Evolutionary conservation across 352 stramenopile species (phyloP).

Genomic region (Pythium volutum): DNA sequence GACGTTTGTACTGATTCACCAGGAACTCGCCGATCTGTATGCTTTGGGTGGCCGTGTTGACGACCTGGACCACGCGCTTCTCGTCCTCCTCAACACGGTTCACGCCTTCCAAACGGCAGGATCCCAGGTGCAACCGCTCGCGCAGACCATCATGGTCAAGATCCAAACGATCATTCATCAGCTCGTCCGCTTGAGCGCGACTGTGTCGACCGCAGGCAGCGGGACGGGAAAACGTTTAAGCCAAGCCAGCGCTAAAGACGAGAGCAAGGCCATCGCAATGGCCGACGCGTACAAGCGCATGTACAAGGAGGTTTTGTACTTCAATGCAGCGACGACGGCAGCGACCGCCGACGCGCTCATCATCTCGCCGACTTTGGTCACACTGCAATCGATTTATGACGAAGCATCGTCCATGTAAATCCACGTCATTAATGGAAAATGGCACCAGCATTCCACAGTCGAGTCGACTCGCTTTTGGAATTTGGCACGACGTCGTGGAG

Average conservation of each 20-base stretch:
- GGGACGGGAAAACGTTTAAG: background rate
- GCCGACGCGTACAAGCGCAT: conserved; percentile 80
- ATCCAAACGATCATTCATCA: conserved; percentile 60
- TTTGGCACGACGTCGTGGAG: no score
- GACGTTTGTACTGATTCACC: conserved; percentile 82
- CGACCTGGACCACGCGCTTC: conserved; percentile 74
- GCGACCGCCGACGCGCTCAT: conserved; percentile 9
- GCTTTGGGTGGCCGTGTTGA: conserved; percentile 57
- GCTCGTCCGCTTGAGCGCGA: conserved; percentile 49
- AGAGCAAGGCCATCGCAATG: conserved; percentile 30
- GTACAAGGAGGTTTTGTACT: conserved; percentile 86
- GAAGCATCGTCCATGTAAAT: background rate
- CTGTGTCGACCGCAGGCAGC: background rate
- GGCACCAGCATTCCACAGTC: background rate
- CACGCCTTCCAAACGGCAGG: conserved; percentile 46
- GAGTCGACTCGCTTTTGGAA: background rate
- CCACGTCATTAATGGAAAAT: background rate
- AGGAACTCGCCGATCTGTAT: conserved; percentile 77
- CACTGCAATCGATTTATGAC: conserved; percentile 54
- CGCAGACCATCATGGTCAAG: conserved; percentile 43
- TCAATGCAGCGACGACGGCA: conserved; percentile 34
- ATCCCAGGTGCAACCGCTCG: conserved; percentile 39
- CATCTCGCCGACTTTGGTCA: conserved; percentile 49
- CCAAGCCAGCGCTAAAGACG: conserved; percentile 7
- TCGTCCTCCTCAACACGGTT: conserved; percentile 75